phyloP scores from a whole-genome alignment of 2,329 filamentous ascomycete species.

The Phialocephala sp. region DNA sequence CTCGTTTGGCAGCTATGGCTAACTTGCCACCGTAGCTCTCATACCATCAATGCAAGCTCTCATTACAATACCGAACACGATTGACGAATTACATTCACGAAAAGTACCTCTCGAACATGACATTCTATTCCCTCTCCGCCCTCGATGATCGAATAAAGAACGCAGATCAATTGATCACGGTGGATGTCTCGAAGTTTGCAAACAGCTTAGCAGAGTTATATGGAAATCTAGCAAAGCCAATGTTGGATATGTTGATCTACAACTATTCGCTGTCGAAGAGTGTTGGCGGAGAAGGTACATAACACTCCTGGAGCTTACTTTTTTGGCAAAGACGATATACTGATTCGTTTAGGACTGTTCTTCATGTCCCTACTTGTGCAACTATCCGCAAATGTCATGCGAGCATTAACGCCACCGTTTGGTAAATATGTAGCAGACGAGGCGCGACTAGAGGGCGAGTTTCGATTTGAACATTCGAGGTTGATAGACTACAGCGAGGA shows the following conservation, averaged over 20 bases:
- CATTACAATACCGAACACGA: conserved; percentile 88
- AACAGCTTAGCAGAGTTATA: conserved; percentile 95
- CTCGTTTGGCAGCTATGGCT: conserved; percentile 3
- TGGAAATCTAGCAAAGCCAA: conserved; percentile 92
- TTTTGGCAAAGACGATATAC: conserved; percentile 11
- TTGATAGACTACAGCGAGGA: conserved; percentile 97
- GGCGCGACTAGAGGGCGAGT: conserved; percentile 91
- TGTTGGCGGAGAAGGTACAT: conserved; percentile 81
- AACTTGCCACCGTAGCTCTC: conserved; percentile 66
- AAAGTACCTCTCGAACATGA: conserved; percentile 95
- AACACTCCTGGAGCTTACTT: too few relatives aligned
- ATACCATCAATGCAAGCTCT: conserved; percentile 95
- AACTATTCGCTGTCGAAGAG: conserved; percentile 92
- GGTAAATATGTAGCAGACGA: conserved; percentile 98
- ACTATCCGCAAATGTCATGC: conserved; percentile 88
- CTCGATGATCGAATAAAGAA: conserved; percentile 98
- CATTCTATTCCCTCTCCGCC: conserved; percentile 94
- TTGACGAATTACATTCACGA: conserved; percentile 95
- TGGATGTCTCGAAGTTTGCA: conserved; percentile 95
- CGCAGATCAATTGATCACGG: conserved; percentile 94
- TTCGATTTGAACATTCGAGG: conserved; percentile 91
- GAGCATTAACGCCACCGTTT: conserved; percentile 91
- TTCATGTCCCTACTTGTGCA: conserved; percentile 96
- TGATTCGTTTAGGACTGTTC: conserved; percentile 64
- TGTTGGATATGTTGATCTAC: conserved; percentile 96